Percentiles rank a stretch among this genome's conserved stretches.
These are phyloP conservation scores for Fusarium hainanense DNA, from an alignment of 2,329 filamentous ascomycete genomes.

Conservation along the genomic window DNA sequence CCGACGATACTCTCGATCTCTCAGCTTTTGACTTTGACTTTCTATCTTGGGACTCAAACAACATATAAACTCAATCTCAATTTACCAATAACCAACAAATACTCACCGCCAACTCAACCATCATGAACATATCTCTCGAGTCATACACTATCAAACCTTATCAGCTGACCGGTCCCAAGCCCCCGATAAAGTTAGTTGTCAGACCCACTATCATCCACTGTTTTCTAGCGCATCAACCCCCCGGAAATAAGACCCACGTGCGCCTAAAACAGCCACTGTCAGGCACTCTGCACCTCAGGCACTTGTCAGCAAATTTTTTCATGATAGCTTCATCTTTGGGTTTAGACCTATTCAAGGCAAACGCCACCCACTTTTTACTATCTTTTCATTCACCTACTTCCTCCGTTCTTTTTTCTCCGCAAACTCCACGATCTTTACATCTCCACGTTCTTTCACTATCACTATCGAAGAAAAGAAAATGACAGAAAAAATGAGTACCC, in stretches of 20 bases:
- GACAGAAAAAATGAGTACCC: constrained; percentile 14
- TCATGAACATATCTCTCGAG: background rate
- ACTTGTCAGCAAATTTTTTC: constrained; percentile 34
- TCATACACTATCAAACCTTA: background rate
- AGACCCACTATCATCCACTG: background rate
- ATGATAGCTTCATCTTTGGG: constrained; percentile 42
- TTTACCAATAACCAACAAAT: rapidly evolving
- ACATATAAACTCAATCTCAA: background rate
- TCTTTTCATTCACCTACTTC: constrained; percentile 1
- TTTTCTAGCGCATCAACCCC: background rate
- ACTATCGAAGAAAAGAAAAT: background rate
- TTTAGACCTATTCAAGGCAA: constrained; percentile 36
- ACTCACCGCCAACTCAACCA: background rate
- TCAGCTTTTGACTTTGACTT: background rate
- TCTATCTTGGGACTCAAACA: too few relatives aligned
- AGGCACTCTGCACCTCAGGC: background rate
- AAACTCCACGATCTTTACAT: background rate
- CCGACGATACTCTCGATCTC: background rate
- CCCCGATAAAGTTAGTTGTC: background rate
- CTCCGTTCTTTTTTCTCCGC: background rate
- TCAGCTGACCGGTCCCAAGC: background rate
- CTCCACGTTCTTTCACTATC: background rate
- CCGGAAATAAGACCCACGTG: constrained; percentile 32
- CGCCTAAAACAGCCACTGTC: background rate
- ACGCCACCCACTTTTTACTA: constrained; percentile 20